These are phyloP conservation scores for Hypomontagnella monticulosa DNA, from an alignment of 495 filamentous ascomycete genomes.

Conservation along the genomic window DNA sequence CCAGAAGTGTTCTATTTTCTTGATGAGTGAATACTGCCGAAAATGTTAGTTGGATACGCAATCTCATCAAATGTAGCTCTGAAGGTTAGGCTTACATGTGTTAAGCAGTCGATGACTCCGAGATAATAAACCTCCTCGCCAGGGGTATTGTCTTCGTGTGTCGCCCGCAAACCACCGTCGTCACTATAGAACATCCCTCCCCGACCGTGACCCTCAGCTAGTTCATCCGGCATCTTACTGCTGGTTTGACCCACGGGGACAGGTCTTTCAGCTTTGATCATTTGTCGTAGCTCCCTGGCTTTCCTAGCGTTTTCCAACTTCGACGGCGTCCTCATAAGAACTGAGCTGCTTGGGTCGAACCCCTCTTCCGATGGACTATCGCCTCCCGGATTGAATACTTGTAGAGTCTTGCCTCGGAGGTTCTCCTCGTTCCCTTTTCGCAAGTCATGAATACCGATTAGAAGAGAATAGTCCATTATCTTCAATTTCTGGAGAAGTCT, in stretches of 20 bases:
- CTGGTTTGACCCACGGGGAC: conserved; percentile 87
- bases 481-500: conserved; percentile 82
- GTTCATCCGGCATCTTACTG: conserved; percentile 87
- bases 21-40: conserved; percentile 81
- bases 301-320: conserved; percentile 93
- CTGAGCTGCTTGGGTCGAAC: conserved; percentile 60
- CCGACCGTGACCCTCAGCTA: conserved; percentile 67
- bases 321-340: conserved; percentile 89
- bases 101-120: conserved; percentile 97
- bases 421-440: conserved; percentile 93
- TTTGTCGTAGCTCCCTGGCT: conserved; percentile 88
- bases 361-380: conserved; percentile 64
- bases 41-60: conserved; percentile 42
- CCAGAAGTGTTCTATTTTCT: conserved; percentile 90
- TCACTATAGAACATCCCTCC: conserved; percentile 79
- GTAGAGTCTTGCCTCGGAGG: conserved; percentile 90
- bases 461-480: conserved; percentile 98
- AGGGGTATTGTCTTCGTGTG: conserved; percentile 84
- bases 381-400: conserved; percentile 94
- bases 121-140: conserved; percentile 97
- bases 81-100: conserved; percentile 72
- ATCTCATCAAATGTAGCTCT: background rate
- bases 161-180: conserved; percentile 92
- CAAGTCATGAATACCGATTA: conserved; percentile 93
- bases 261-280: conserved; percentile 90